phyloP scores from a whole-genome alignment of 73 alveolate genomes.

The Stentor roeselii region DNA sequence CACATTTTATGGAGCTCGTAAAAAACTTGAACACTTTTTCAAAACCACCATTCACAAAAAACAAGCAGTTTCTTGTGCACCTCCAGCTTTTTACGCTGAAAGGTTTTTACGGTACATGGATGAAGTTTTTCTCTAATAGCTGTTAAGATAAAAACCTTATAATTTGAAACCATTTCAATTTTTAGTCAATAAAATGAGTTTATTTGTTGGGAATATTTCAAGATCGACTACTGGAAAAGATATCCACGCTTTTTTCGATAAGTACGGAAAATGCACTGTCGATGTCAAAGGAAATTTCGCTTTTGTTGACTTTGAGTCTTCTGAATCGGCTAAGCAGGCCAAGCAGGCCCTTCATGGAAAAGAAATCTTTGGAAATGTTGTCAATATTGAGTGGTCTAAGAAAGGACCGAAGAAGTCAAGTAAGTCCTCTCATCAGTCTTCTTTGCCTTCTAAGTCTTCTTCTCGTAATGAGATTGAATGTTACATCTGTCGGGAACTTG shows the following conservation, averaged over 20 bases:
- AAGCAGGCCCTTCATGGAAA: constrained; percentile 27
- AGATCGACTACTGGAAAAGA: neutral
- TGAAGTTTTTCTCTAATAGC: too few relatives aligned
- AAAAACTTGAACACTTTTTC: constrained; percentile 53
- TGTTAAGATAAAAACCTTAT: too few relatives aligned
- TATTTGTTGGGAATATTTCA: constrained; percentile 33
- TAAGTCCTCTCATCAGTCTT: neutral
- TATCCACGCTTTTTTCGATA: constrained; percentile 16
- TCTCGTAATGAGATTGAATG: constrained; percentile 12
- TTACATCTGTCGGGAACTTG: constrained; percentile 29
- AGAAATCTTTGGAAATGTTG: constrained; percentile 25
- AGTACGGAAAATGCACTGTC: constrained; percentile 29
- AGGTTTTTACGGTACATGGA: neutral
- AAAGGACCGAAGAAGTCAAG: constrained; percentile 15
- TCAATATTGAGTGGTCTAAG: constrained; percentile 29
- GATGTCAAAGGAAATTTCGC: constrained; percentile 32
- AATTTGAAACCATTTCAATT: too few relatives aligned
- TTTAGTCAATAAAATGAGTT: too few relatives aligned
- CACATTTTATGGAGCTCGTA: constrained; percentile 44
- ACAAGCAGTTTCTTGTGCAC: constrained; percentile 17
- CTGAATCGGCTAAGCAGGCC: constrained; percentile 27
- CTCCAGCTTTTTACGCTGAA: constrained; percentile 4
- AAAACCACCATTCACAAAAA: constrained; percentile 39
- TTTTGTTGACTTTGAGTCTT: constrained; percentile 24
- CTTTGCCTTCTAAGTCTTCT: neutral